A percentile compares a stretch with the other conserved stretches of the same genome.
Conservation (phyloP, 129 eudicot genomes). For the Artemisia argyi region DNA sequence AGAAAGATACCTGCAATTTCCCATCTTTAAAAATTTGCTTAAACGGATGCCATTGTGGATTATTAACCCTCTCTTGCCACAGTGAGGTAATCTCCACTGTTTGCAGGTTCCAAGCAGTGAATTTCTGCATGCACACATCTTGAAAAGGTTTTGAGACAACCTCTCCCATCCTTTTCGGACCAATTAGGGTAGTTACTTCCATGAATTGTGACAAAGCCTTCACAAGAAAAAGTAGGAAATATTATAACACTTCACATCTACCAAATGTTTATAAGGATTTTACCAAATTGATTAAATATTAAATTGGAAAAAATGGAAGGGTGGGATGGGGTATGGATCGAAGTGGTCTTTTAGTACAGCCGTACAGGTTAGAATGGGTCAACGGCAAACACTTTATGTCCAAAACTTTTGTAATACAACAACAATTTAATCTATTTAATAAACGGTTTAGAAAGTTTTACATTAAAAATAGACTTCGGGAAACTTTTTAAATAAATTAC, state of each 20-base stretch:
- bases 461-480: too few species aligned
- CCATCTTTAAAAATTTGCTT: conserved; percentile 42
- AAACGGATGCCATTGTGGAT: conserved; percentile 61
- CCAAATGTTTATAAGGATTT: conserved; percentile 9
- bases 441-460: too few species aligned
- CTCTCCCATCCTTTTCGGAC: conserved; percentile 68
- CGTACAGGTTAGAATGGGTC: too few species aligned
- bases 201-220: conserved; percentile 40
- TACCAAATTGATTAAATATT: background rate
- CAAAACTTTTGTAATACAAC: too few species aligned
- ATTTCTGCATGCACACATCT: conserved; percentile 53
- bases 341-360: too few species aligned
- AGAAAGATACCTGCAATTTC: conserved; percentile 38
- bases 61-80: conserved; percentile 62
- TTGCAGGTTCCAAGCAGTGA: conserved; percentile 42
- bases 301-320: too few species aligned
- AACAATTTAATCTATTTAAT: too few species aligned
- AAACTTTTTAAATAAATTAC: too few species aligned
- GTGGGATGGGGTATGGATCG: too few species aligned
- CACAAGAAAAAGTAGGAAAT: conserved; percentile 8
- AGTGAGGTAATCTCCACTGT: conserved; percentile 45
- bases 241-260: background rate
- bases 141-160: conserved; percentile 57
- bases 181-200: conserved; percentile 35
- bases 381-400: too few species aligned